These are phyloP conservation scores for Diaporthe vexans DNA, from an alignment of 2,329 filamentous ascomycete genomes.

Conservation along the genomic window DNA sequence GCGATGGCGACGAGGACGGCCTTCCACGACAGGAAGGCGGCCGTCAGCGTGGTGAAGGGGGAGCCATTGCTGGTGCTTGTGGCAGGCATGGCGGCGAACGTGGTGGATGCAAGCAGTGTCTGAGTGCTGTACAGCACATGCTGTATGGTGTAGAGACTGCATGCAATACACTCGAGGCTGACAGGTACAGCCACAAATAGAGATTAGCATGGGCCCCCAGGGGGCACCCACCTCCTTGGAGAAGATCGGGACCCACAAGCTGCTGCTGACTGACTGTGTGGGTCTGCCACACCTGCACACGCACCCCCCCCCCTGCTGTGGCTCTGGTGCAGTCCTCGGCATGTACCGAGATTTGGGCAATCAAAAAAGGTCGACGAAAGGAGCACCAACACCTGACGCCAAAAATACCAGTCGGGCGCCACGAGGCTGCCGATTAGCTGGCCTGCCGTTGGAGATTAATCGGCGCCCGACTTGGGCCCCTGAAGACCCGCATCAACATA, in stretches of 20 bases:
- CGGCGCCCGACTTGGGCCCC: not conserved
- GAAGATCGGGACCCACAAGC: slow-evolving; percentile 21
- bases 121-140: not conserved
- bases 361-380: slow-evolving; percentile 28
- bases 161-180: not conserved
- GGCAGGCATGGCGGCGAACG: slow-evolving; percentile 25
- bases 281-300: not conserved
- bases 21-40: slow-evolving; percentile 77
- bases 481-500: not conserved
- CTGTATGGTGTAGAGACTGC: too few relatives aligned
- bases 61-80: not conserved
- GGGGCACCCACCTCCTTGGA: not conserved
- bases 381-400: slow-evolving; percentile 26
- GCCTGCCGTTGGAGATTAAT: not conserved
- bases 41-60: slow-evolving; percentile 47
- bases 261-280: not conserved
- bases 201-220: slow-evolving; percentile 22
- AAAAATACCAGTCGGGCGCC: slow-evolving; percentile 28
- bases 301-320: slow-evolving; percentile 3
- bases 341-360: slow-evolving; percentile 31
- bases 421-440: slow-evolving; percentile 10
- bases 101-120: not conserved
- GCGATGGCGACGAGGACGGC: slow-evolving; percentile 73
- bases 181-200: not conserved
- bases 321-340: slow-evolving; percentile 21